A percentile compares a stretch with the other conserved stretches of the same genome.
Evolutionary conservation across 139 green algal species (phyloP).

Genomic region (Chlorella sp.): DNA sequence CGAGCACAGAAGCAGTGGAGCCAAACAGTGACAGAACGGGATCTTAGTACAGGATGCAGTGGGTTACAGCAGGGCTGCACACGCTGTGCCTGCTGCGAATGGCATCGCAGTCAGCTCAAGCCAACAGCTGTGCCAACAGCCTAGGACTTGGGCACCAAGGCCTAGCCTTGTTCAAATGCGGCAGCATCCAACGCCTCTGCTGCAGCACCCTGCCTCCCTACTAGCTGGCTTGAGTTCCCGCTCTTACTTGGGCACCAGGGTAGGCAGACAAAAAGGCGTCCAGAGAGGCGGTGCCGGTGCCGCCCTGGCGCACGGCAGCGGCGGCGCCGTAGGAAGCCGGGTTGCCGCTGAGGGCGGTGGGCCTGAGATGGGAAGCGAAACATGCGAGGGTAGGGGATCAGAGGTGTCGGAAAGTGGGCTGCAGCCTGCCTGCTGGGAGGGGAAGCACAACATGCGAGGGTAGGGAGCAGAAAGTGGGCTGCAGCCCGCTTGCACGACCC

Average conservation of each 20-base stretch:
- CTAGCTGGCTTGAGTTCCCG: too few species aligned
- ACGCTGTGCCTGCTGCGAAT: background rate
- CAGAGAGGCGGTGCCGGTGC: slow-evolving; percentile 11
- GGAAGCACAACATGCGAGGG: too few species aligned
- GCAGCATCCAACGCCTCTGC: background rate
- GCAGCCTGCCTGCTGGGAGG: background rate
- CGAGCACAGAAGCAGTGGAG: too few species aligned
- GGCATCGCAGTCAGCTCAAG: too few species aligned
- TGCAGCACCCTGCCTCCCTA: background rate
- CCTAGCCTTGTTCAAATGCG: too few species aligned
- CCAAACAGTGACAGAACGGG: too few species aligned
- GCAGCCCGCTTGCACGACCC: too few species aligned
- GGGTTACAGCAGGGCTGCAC: too few species aligned
- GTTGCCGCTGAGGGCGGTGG: slow-evolving; percentile 21
- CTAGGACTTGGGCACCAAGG: too few species aligned
- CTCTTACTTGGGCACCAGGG: background rate
- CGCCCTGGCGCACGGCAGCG: background rate
- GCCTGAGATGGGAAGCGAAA: background rate
- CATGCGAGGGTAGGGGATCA: too few species aligned
- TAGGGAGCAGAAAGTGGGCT: background rate
- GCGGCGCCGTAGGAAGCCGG: background rate
- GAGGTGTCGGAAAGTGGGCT: background rate
- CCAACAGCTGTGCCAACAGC: too few species aligned
- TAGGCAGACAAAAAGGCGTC: slow-evolving; percentile 32
- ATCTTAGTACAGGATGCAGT: too few species aligned